Percentiles rank a stretch among this genome's conserved stretches.
Evolutionary conservation across 306 rosid species (phyloP).

Genomic region (Crotalaria pallida): DNA sequence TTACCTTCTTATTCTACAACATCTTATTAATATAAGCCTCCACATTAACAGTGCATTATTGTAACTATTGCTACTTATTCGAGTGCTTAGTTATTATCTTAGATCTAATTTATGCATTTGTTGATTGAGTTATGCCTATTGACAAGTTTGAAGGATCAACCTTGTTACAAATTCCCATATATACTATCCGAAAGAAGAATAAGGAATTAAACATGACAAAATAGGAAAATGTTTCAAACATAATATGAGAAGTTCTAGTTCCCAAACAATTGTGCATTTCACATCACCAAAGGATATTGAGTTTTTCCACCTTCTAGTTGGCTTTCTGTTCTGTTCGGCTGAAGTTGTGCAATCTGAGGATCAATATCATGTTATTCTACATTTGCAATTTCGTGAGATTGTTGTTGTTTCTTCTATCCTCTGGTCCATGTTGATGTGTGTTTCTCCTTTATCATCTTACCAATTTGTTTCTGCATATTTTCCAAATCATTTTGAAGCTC

Average conservation of each 20-base stretch:
- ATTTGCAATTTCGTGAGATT: conserved; percentile 61
- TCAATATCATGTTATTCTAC: conserved; percentile 49
- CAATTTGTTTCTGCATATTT: conserved; percentile 79
- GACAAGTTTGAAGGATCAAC: too few relatives aligned
- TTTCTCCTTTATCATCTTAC: conserved; percentile 63
- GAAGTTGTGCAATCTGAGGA: conserved; percentile 37
- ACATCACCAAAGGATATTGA: conserved; percentile 79
- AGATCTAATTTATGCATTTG: too few relatives aligned
- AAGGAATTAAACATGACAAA: not conserved
- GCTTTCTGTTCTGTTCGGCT: conserved; percentile 47
- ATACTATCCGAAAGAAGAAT: not conserved
- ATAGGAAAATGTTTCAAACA: conserved; percentile 2
- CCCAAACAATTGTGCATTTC: not conserved
- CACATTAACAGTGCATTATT: too few relatives aligned
- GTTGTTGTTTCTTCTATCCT: conserved; percentile 95
- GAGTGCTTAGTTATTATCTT: too few relatives aligned
- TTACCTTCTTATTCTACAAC: too few relatives aligned
- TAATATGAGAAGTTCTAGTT: conserved; percentile 9
- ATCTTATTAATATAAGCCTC: too few relatives aligned
- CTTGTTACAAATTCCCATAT: too few relatives aligned
- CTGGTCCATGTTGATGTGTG: conserved; percentile 79
- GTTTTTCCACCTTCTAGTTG: conserved; percentile 91
- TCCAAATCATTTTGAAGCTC: conserved; percentile 91
- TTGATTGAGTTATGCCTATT: too few relatives aligned
- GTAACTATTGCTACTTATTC: too few relatives aligned